Conservation (phyloP, 2,329 filamentous ascomycete species). For the Ophiosphaerella herpotricha region DNA sequence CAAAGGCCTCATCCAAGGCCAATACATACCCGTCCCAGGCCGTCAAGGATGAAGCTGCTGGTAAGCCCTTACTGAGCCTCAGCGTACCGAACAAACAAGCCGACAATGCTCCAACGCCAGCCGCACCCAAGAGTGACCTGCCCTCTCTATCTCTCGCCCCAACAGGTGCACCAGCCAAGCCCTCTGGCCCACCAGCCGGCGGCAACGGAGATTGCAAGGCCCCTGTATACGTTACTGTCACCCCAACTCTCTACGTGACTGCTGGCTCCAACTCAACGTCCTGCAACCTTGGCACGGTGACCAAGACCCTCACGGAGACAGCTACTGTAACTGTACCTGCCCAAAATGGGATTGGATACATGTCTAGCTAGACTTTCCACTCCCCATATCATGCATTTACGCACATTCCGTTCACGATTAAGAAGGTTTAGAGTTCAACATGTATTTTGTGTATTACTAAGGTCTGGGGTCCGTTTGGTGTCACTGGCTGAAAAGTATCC, state of each 20-base stretch:
- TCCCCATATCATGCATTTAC: too few relatives aligned
- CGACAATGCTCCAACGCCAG: neutral
- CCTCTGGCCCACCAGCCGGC: slow-evolving; percentile 6
- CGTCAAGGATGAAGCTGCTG: neutral
- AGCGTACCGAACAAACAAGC: too few relatives aligned
- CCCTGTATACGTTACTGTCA: slow-evolving; percentile 31
- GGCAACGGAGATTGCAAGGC: slow-evolving; percentile 23
- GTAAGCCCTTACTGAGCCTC: too few relatives aligned
- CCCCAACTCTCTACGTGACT: slow-evolving; percentile 33
- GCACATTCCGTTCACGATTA: too few relatives aligned
- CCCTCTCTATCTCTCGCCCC: slow-evolving; percentile 10
- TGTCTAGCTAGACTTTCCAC: slow-evolving; percentile 4
- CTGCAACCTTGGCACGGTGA: slow-evolving; percentile 16
- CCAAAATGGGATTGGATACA: neutral
- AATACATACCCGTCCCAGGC: slow-evolving; percentile 1
- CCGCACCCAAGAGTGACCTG: slow-evolving; percentile 2
- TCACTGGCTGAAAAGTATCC: too few relatives aligned
- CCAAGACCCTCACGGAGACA: slow-evolving; percentile 29
- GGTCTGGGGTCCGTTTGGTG: too few relatives aligned
- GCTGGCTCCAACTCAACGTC: slow-evolving; percentile 14
- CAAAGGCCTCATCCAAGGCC: slow-evolving; percentile 1
- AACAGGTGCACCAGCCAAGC: slow-evolving; percentile 10
- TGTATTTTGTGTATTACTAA: too few relatives aligned
- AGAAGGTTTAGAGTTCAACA: too few relatives aligned
- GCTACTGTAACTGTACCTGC: slow-evolving; percentile 30